Conservation (phyloP, 345 rosid genomes). For the Cardamine occulta region DNA sequence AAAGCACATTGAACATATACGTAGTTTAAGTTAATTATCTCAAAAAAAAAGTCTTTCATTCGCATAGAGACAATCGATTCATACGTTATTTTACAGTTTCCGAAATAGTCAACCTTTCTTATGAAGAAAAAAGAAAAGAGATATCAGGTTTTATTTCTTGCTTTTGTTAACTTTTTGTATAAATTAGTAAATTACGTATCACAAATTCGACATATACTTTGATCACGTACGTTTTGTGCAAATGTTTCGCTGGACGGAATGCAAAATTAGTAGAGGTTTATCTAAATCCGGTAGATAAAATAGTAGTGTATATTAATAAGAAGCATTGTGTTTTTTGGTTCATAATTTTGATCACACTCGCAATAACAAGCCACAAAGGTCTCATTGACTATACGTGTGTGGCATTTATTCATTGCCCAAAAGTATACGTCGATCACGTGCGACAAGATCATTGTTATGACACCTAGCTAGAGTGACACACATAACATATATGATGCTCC, state of each 20-base stretch:
- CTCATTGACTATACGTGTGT: not conserved
- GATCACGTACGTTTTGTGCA: not conserved
- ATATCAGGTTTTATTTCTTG: not conserved
- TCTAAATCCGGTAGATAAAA: not conserved
- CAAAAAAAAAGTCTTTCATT: not conserved
- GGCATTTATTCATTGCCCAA: not conserved
- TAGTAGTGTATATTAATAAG: not conserved
- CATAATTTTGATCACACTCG: not conserved
- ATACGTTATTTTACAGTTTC: not conserved
- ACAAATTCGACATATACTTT: not conserved
- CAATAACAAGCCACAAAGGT: slow-evolving; percentile 1
- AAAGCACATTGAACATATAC: not conserved
- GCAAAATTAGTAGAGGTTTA: not conserved
- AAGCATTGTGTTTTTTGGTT: not conserved
- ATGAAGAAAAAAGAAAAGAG: not conserved
- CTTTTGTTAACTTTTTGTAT: too few relatives aligned
- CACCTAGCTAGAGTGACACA: not conserved
- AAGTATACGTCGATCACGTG: not conserved
- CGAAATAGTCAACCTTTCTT: not conserved
- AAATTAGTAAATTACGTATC: not conserved
- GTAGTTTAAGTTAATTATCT: not conserved
- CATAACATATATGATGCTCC: not conserved
- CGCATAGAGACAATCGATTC: not conserved
- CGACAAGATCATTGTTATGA: not conserved
- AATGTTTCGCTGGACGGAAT: not conserved